Percentiles rank a stretch among this genome's conserved stretches.
Conservation (phyloP, 495 filamentous ascomycete genomes). For the Trichoderma asperelloides region DNA sequence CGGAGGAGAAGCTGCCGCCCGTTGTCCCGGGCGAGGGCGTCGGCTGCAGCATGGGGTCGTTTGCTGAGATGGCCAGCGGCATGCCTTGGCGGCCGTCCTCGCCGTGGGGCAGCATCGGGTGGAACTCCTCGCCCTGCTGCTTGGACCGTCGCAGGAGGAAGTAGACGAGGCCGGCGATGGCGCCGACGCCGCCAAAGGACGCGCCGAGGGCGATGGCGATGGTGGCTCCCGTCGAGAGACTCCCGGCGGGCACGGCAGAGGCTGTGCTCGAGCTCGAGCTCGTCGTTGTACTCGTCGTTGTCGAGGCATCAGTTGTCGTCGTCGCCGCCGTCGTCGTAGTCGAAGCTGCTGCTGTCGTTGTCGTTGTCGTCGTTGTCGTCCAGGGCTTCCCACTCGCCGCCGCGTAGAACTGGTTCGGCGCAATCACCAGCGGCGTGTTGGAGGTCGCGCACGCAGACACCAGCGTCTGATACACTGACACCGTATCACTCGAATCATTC, state of each 20-base stretch:
- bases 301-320: conserved; percentile 16
- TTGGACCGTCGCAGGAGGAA: conserved; percentile 17
- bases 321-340: conserved; percentile 6
- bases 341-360: conserved; percentile 9
- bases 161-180: conserved; percentile 16
- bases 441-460: conserved; percentile 20
- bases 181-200: conserved; percentile 15
- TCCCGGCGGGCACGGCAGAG: background rate
- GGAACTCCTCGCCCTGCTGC: conserved; percentile 23
- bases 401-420: conserved; percentile 24
- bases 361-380: conserved; percentile 19
- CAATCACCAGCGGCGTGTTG: conserved; percentile 21
- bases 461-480: conserved; percentile 29
- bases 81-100: conserved; percentile 5
- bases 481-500: conserved; percentile 21
- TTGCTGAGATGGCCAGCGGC: background rate
- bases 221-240: conserved; percentile 16
- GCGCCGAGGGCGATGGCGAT: conserved; percentile 21
- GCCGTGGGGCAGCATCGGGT: conserved; percentile 24
- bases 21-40: background rate
- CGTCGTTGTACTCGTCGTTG: conserved; percentile 14
- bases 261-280: background rate
- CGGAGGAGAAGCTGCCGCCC: background rate
- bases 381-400: conserved; percentile 20
- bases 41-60: background rate